Conservation (phyloP, 2,329 filamentous ascomycete species). For the Diaporthe destruens region DNA sequence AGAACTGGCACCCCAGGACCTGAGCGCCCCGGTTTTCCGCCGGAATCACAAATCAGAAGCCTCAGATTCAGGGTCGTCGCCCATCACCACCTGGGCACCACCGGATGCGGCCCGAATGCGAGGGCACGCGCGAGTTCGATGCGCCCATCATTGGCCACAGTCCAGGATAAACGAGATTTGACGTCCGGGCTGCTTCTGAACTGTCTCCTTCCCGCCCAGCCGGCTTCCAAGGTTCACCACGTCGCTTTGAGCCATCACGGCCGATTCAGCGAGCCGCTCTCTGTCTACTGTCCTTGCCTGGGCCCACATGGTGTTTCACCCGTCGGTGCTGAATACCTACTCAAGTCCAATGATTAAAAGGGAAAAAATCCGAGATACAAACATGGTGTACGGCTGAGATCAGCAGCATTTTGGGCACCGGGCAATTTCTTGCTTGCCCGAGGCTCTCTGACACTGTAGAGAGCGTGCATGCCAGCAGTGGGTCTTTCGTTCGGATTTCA, state of each 20-base stretch:
- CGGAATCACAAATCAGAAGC: slow-evolving; percentile 5
- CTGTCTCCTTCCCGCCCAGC: background rate
- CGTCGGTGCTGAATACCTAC: background rate
- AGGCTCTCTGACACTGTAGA: background rate
- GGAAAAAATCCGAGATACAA: background rate
- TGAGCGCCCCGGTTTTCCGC: slow-evolving; percentile 10
- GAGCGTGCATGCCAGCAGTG: background rate
- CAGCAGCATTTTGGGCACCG: background rate
- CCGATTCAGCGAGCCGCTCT: slow-evolving; percentile 6
- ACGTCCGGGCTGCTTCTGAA: background rate
- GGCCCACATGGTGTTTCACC: slow-evolving; percentile 27
- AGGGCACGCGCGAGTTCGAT: background rate
- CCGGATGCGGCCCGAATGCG: slow-evolving; percentile 26
- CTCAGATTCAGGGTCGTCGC: slow-evolving; percentile 10
- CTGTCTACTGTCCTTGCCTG: background rate
- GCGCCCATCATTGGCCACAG: background rate
- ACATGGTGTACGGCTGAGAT: background rate
- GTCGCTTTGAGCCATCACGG: background rate
- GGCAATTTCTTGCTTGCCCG: background rate
- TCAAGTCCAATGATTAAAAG: no score
- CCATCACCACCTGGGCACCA: background rate
- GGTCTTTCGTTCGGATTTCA: background rate
- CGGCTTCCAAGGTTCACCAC: background rate
- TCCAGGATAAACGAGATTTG: slow-evolving; percentile 20
- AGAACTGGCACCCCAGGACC: background rate